These are phyloP conservation scores for Kwoniella shivajii DNA, from an alignment of 1,284 basidiomycete genomes.

Conservation along the genomic window DNA sequence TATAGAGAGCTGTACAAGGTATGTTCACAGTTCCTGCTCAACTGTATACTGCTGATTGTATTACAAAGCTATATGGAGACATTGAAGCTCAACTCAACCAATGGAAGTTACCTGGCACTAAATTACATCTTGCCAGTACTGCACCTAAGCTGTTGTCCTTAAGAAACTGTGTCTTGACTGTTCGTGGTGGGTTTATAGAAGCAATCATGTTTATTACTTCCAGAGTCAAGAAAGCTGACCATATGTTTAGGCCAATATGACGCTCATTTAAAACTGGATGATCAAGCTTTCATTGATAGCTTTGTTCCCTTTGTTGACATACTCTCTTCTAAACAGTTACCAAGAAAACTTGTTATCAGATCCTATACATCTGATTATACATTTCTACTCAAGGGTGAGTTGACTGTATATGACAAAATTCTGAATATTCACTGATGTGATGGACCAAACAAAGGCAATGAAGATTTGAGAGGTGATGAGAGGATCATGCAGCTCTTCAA, in stretches of 20 bases:
- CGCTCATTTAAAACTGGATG: constrained; percentile 34
- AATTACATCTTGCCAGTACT: constrained; percentile 34
- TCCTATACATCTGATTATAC: constrained; percentile 36
- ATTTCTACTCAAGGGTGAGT: constrained; percentile 48
- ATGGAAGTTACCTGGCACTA: constrained; percentile 40
- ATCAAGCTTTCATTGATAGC: constrained; percentile 47
- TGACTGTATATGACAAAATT: not conserved
- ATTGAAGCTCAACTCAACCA: constrained; percentile 37
- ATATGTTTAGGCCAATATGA: constrained; percentile 42
- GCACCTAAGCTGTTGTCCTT: constrained; percentile 42
- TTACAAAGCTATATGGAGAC: constrained; percentile 38
- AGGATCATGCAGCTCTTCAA: constrained; percentile 53
- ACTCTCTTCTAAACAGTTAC: constrained; percentile 42
- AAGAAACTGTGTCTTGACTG: constrained; percentile 44
- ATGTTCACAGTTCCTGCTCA: not conserved
- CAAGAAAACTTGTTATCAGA: constrained; percentile 43
- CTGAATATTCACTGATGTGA: constrained; percentile 4
- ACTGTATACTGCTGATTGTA: not conserved
- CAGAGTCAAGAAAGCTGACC: not conserved
- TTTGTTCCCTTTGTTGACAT: constrained; percentile 42
- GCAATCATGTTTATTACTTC: not conserved
- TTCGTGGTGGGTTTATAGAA: constrained; percentile 35
- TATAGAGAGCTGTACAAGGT: constrained; percentile 39
- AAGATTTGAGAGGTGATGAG: constrained; percentile 47
- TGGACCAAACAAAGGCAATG: constrained; percentile 27